Evolutionary conservation across 2,329 filamentous ascomycete species (phyloP).

Genomic region (Penicillium fuscoglaucum): DNA sequence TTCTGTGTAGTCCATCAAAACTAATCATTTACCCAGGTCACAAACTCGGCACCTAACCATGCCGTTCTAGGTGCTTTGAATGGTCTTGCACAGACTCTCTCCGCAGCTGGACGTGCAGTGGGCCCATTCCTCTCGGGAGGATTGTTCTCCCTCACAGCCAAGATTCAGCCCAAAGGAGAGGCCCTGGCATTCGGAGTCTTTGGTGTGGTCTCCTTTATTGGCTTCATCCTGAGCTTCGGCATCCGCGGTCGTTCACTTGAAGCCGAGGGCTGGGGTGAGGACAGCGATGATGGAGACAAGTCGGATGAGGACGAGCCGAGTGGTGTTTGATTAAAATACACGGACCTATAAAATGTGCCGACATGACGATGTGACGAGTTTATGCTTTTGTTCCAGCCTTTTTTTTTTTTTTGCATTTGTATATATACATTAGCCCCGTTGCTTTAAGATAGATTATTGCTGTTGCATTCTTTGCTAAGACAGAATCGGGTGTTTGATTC

Average conservation of each 20-base stretch:
- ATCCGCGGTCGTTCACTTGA: constrained; percentile 66
- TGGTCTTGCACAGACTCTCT: constrained; percentile 89
- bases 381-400: constrained; percentile 14
- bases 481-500: not conserved
- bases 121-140: constrained; percentile 87
- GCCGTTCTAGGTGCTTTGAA: constrained; percentile 86
- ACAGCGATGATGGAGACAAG: constrained; percentile 44
- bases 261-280: constrained; percentile 55
- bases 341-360: not conserved
- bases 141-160: constrained; percentile 76
- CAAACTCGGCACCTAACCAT: constrained; percentile 85
- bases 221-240: constrained; percentile 76
- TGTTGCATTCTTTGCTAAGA: constrained; percentile 13
- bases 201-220: constrained; percentile 75
- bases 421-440: constrained; percentile 12
- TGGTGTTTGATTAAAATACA: constrained; percentile 9
- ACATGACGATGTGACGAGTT: constrained; percentile 21
- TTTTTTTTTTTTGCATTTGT: constrained; percentile 12
- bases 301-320: constrained; percentile 49
- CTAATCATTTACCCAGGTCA: constrained; percentile 61
- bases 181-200: constrained; percentile 84
- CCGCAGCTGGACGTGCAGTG: constrained; percentile 81
- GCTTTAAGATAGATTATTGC: constrained; percentile 1
- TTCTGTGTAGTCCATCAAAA: not conserved
- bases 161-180: constrained; percentile 76